Base-by-base conservation (phyloP, 495 filamentous ascomycete genomes). In the Penicillium silybi region DNA sequence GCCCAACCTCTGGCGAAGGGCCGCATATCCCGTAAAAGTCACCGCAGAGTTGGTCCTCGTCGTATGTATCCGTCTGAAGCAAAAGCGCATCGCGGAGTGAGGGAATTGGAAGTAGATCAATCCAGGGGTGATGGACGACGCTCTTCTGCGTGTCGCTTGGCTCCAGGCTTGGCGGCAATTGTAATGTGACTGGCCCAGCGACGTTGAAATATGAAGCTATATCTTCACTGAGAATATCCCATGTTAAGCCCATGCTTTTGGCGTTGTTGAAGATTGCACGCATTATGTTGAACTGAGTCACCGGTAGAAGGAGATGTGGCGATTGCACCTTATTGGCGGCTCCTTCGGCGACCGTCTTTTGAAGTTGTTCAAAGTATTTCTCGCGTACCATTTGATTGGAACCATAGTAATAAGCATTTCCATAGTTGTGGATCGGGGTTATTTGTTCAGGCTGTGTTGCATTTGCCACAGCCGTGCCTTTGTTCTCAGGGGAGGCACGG, bases 121-220 rank as follows among this genome's bases (percentile, higher is more conserved):
- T 52, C 61, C 61, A 64, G 10, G 61, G 61, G n/a, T 64, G 61
- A 23, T 64, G 61, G 9, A 64, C 52, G 6, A 64, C 54, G 15
- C 38, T 16, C 23, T 39, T 61, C 23, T 64, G 61, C 18, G 44
- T 29, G 17, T 45, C 41, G 5, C 48, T 62, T 23, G 61, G 61
- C 16, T 48, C 44, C 4, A 64, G 11, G 44, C 58, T 62, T 19
- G 61, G 49, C 32, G 61, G 61, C 10, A 64, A 39, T 15, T 49
- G 35, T 1, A 57, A 18, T 4, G 43, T 45, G 8, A 52, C 23
- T 13, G 49, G 55, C 7, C 58, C 58, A 32, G 43, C 18, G 16
- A 62, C 48, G 22, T 64, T 64, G 45, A 64, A 64, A 1, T 29
- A 26, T 2, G 61, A 64, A 0, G 58, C 61, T 6, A 64, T 53